A percentile compares a stretch with the other conserved stretches of the same genome.
Evolutionary conservation across 768 basidiomycete species (phyloP).

Genomic region (Trametes sanguinea): DNA sequence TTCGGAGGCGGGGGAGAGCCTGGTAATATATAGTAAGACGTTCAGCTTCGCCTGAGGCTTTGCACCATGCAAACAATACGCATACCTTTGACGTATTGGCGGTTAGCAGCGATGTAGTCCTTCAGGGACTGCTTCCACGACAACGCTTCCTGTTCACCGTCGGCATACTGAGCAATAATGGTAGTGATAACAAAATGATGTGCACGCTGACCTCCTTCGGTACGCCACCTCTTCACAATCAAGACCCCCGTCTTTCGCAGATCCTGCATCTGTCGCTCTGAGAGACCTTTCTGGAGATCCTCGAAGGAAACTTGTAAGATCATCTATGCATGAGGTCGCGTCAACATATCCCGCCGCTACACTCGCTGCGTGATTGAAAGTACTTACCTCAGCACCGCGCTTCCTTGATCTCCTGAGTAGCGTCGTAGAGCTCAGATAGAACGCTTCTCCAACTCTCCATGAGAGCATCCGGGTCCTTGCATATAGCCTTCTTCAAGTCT

Average conservation of each 20-base stretch:
- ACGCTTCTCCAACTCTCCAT: constrained; percentile 58
- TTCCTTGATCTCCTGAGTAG: constrained; percentile 48
- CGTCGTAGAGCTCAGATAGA: constrained; percentile 47
- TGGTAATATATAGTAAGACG: no score
- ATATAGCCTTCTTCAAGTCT: constrained; percentile 58
- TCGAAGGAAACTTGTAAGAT: constrained; percentile 52
- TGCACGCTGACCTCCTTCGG: constrained; percentile 44
- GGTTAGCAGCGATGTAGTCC: constrained; percentile 55
- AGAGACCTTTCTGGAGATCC: constrained; percentile 49
- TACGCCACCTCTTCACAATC: constrained; percentile 59
- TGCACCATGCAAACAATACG: neutral
- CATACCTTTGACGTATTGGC: constrained; percentile 49
- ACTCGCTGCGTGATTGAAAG: no score
- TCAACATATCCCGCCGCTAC: no score
- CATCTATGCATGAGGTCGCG: constrained; percentile 36
- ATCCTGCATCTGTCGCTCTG: constrained; percentile 42
- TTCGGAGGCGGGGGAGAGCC: constrained; percentile 43
- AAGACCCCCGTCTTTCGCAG: constrained; percentile 58
- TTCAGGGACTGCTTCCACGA: constrained; percentile 57
- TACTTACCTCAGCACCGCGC: constrained; percentile 47
- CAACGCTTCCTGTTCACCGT: constrained; percentile 50
- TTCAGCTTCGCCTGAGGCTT: no score
- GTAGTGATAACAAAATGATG: neutral
- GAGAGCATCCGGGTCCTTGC: constrained; percentile 42
- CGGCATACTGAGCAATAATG: no score